Percentiles rank a stretch among this genome's conserved stretches.
Conservation (phyloP, 2,329 filamentous ascomycete genomes). For the Sodiomyces alkalinus region DNA sequence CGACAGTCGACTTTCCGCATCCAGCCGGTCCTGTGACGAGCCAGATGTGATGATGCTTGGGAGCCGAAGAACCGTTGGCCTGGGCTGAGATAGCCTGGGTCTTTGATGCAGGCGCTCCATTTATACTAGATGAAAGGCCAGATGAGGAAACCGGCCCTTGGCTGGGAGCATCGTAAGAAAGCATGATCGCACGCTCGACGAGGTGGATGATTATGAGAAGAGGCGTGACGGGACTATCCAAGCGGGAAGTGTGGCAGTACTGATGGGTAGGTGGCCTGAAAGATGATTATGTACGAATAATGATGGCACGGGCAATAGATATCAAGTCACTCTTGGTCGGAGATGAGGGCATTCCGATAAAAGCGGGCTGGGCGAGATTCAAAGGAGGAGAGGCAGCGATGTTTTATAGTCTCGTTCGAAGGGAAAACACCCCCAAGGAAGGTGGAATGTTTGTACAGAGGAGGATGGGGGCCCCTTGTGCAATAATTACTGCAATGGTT, state of each 20-base stretch:
- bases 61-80: slow-evolving; percentile 14
- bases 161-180: slow-evolving; percentile 34
- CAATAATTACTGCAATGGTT: too few species aligned
- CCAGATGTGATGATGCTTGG: slow-evolving; percentile 55
- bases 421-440: too few species aligned
- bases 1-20: slow-evolving; percentile 66
- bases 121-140: slow-evolving; percentile 2
- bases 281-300: background rate
- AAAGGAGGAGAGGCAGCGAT: too few species aligned
- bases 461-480: too few species aligned
- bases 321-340: too few species aligned
- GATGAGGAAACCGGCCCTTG: slow-evolving; percentile 14
- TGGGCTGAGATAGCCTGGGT: slow-evolving; percentile 11
- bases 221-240: background rate
- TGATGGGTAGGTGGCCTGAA: too few species aligned
- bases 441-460: too few species aligned
- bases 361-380: too few species aligned
- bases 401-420: too few species aligned
- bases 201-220: too few species aligned
- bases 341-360: too few species aligned
- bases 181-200: slow-evolving; percentile 24
- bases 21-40: slow-evolving; percentile 67
- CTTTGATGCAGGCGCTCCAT: slow-evolving; percentile 15
- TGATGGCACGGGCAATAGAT: background rate
- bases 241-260: background rate